Evolutionary conservation across 1,139 yeast species (phyloP), one percentile per base, ranked within the genome.

Genomic region (Torulaspora pretoriensis): DNA sequence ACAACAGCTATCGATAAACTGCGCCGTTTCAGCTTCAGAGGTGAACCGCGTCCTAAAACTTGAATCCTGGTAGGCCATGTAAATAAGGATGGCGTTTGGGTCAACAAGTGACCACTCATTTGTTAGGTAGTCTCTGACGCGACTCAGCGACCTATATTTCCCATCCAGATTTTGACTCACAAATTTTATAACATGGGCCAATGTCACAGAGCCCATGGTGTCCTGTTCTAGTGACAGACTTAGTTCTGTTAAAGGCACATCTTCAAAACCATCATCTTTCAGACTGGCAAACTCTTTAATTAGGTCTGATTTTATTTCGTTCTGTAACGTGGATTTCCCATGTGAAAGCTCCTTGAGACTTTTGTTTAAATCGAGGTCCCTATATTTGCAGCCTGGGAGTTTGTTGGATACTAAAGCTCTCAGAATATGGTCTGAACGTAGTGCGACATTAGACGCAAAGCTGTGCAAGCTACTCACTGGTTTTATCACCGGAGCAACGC

Each of bases 141-240:
- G 69, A 54, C 95, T 81, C 58, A 86, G 37, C 56, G 83, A 81
- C 50, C 90, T 81, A 70, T 87, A 88, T 14, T 96, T 96, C 73
- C 96, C 96, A 43, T 96, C 95, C 95, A 89, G 87, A 72, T 88
- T 88, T 34, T 95, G 81, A 14, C 96, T 80, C 74, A 88, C 83
- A 63, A 89, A 77, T 68, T 95, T 81, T 50, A 94, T 84, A 54
- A 88, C 75, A 55, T 88, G 76, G 23, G 95, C 81, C 38, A 86
- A 71, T 3, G 96, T 96, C 55, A 88, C 77, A 56, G 77, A 77
- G 53, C 96, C 96, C 55, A 68, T 64, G 71, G 83, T 88, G 17
- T 87, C 70, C 56, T 84, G 94, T 68, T 87, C 95, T 75, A 88
- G 83, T 62, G 76, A 81, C 60, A 84, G 95, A 42, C 96, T 95